Evolutionary conservation across 345 rosid genomes (phyloP).

Genomic region (Moricandia moricandioides): DNA sequence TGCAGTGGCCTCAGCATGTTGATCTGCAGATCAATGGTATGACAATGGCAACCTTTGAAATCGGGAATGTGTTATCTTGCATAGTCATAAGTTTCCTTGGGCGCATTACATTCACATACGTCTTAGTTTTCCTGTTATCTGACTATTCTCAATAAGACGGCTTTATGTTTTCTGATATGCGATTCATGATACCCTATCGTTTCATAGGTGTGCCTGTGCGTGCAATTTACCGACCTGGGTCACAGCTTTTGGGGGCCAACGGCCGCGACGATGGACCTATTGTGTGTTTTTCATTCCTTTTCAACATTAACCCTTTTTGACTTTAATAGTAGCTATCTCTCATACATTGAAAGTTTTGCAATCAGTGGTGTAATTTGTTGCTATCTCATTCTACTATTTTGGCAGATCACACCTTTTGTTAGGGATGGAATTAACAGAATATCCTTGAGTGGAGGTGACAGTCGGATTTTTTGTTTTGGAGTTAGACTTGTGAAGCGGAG

Average conservation of each 20-base stretch:
- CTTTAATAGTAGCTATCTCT: not conserved
- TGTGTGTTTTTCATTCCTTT: conserved; percentile 48
- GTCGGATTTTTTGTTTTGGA: conserved; percentile 83
- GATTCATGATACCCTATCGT: conserved; percentile 6
- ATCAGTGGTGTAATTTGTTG: not conserved
- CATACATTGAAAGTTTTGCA: not conserved
- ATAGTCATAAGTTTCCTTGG: not conserved
- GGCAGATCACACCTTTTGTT: conserved; percentile 62
- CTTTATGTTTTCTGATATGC: not conserved
- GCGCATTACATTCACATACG: conserved; percentile 3
- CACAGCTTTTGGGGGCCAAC: conserved; percentile 80
- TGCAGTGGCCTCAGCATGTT: conserved; percentile 98
- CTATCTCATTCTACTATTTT: conserved; percentile 15
- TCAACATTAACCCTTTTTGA: conserved; percentile 5
- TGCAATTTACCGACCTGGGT: conserved; percentile 82
- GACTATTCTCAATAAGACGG: not conserved
- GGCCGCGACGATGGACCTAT: conserved; percentile 99
- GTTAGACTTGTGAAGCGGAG: conserved; percentile 81
- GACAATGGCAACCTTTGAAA: conserved; percentile 16
- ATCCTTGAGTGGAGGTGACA: conserved; percentile 70
- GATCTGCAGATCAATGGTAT: conserved; percentile 97
- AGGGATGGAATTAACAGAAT: conserved; percentile 87
- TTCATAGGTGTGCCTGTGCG: conserved; percentile 62
- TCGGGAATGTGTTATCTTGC: not conserved
- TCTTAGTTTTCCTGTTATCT: not conserved